Percentiles rank a stretch among this genome's conserved stretches.
These are phyloP conservation scores for Mortierella sp. DNA, from an alignment of 371 early-diverging fungal genomes.

Conservation along the genomic window DNA sequence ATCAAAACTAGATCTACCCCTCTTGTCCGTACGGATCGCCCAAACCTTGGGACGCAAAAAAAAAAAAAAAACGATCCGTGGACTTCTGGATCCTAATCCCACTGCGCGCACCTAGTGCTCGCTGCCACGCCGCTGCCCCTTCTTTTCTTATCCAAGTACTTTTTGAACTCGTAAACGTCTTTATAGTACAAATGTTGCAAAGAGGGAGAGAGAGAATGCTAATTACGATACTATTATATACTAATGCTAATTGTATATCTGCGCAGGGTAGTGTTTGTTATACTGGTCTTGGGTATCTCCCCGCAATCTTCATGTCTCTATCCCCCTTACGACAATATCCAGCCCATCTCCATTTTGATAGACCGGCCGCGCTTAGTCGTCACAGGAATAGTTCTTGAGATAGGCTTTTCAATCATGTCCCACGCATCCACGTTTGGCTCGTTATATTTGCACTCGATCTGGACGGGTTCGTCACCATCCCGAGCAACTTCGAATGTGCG, in stretches of 20 bases:
- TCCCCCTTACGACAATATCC: slow-evolving; percentile 43
- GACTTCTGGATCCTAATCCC: no score
- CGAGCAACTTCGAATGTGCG: slow-evolving; percentile 29
- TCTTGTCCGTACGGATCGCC: no score
- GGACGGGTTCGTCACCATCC: slow-evolving; percentile 26
- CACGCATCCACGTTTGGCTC: slow-evolving; percentile 54
- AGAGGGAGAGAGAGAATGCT: neutral
- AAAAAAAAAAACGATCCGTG: no score
- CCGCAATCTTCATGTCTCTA: neutral
- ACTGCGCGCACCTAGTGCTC: no score
- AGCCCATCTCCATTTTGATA: slow-evolving; percentile 56
- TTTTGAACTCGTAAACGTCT: no score
- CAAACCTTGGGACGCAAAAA: no score
- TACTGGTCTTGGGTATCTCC: neutral
- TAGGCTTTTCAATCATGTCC: slow-evolving; percentile 52
- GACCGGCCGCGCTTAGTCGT: slow-evolving; percentile 43
- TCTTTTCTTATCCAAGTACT: no score
- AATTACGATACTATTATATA: no score
- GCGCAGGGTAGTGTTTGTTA: no score
- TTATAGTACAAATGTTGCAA: neutral
- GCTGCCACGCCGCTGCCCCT: no score
- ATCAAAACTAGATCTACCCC: no score
- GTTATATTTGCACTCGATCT: slow-evolving; percentile 54
- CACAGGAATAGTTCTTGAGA: slow-evolving; percentile 36
- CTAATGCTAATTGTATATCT: neutral